Conservation (phyloP, 106 monocot genomes). For the Hemerocallis citrina region DNA sequence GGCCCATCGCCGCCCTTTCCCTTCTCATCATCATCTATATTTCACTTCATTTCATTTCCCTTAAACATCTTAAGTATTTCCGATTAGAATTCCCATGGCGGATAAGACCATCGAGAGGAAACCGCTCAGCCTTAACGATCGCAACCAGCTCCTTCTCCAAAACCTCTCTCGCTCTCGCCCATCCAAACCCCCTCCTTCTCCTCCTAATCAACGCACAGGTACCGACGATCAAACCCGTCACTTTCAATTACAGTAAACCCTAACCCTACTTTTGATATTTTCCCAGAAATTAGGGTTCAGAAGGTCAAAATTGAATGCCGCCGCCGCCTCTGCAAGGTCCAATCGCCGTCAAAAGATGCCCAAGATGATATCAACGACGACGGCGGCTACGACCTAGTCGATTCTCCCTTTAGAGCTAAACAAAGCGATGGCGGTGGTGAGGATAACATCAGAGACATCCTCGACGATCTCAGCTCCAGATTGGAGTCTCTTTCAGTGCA, state of each 20-base stretch:
- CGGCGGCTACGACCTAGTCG: conserved; percentile 1
- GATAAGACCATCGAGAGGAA: conserved; percentile 25
- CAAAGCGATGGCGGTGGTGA: neutral
- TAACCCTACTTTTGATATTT: neutral
- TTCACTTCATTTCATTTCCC: no score
- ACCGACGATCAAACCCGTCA: neutral
- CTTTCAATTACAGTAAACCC: no score
- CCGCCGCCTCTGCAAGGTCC: conserved; percentile 88
- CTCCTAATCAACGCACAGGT: neutral
- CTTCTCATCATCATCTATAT: neutral
- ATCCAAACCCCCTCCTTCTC: conserved; percentile 2
- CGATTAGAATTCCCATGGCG: no score
- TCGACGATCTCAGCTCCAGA: conserved; percentile 60
- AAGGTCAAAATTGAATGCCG: conserved; percentile 76
- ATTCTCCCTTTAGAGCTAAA: conserved; percentile 16
- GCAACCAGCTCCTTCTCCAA: conserved; percentile 36
- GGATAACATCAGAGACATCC: conserved; percentile 50
- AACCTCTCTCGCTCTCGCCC: conserved; percentile 39
- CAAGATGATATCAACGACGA: neutral
- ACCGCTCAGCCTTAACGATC: conserved; percentile 90
- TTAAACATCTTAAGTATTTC: no score
- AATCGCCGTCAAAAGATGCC: conserved; percentile 5
- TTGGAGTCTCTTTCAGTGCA: conserved; percentile 72
- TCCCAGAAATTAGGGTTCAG: conserved; percentile 30
- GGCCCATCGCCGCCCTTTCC: no score